Base-by-base conservation (phyloP, 176 grass and related monocot species). In the Tillandsia leiboldiana region DNA sequence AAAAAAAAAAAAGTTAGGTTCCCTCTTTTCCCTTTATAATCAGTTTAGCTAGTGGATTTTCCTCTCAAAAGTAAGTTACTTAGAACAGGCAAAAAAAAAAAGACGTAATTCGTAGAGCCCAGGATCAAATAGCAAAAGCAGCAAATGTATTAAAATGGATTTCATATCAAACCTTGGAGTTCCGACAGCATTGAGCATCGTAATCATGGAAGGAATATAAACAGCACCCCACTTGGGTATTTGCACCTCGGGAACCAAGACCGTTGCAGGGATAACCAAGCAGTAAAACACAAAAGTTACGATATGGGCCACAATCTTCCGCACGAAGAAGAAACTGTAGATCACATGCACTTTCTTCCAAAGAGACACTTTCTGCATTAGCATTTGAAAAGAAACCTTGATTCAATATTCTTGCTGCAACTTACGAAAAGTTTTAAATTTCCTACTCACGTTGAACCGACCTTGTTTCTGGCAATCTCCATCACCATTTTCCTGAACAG, bases 261-360 rank as follows among this genome's bases (percentile, higher is more conserved):
- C 80, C 0, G 80, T 88, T 2, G 85, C 29, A 3, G 89, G 89
- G 72, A 92, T 85, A 51, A 92, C 85, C 54, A 92, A 65, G 73
- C 89, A 92, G 70, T 92, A 92, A 62, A 92, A 88, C 66, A 92
- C 83, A 49, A 85, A 92, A 12, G 90, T 92, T 62, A 92, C 80
- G 49, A 86, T 83, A 72, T 92, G 90, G 4, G 73, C 85, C 22
- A 88, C 82, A 23, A 92, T 88, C 72, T 92, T 92, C 82, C 86
- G 77, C 63, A 88, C 86, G 2, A 92, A 54, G 71, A 88, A 92
- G 86, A 88, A 92, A 57, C 73, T 92, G 77, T 92, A 92, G 77
- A 92, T 83, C 58, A 88, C 83, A 73, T 92, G 72, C 50, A 92
- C 72, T 75, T 88, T 92, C 78, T 88, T 92, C 83, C 86, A 78